Percentiles rank a stretch among this genome's conserved stretches.
Conservation (phyloP, 2,329 filamentous ascomycete genomes). For the Fusarium brevicatenulatum region DNA sequence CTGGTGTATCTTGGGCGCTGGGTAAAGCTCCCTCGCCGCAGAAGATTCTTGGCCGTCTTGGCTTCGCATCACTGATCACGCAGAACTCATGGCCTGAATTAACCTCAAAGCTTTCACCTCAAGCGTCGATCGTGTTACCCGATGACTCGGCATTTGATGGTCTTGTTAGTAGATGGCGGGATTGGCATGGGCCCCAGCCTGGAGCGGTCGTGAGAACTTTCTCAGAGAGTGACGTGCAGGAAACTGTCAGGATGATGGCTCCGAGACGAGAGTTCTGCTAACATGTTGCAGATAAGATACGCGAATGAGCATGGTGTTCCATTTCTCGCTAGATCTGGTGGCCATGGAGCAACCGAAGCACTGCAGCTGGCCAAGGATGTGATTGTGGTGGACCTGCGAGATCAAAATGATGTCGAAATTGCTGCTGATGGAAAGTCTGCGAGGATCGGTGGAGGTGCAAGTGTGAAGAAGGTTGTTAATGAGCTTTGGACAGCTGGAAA, state of each 20-base stretch:
- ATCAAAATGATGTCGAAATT: neutral
- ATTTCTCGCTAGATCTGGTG: conserved; percentile 27
- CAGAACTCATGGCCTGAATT: conserved; percentile 14
- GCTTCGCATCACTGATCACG: conserved; percentile 4
- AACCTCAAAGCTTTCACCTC: conserved; percentile 5
- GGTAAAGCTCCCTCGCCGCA: neutral
- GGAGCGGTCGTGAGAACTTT: conserved; percentile 11
- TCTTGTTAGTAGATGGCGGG: conserved; percentile 19
- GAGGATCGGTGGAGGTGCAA: conserved; percentile 8
- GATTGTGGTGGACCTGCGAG: conserved; percentile 17
- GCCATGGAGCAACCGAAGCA: conserved; percentile 26
- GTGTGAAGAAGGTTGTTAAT: conserved; percentile 14
- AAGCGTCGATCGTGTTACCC: conserved; percentile 12
- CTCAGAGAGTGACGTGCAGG: conserved; percentile 24
- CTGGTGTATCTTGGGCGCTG: conserved; percentile 19
- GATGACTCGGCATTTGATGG: neutral
- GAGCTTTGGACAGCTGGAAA: conserved; percentile 18
- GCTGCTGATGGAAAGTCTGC: neutral
- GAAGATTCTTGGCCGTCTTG: conserved; percentile 3
- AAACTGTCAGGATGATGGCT: neutral
- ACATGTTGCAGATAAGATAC: conserved; percentile 12
- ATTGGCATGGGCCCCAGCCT: conserved; percentile 27
- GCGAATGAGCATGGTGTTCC: conserved; percentile 12
- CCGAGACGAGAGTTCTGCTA: fast-evolving
- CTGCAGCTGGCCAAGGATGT: conserved; percentile 17